Evolutionary conservation across 768 basidiomycete genomes (phyloP), one percentile per base, ranked within the genome.

Genomic region (Hysterangium stoloniferum): DNA sequence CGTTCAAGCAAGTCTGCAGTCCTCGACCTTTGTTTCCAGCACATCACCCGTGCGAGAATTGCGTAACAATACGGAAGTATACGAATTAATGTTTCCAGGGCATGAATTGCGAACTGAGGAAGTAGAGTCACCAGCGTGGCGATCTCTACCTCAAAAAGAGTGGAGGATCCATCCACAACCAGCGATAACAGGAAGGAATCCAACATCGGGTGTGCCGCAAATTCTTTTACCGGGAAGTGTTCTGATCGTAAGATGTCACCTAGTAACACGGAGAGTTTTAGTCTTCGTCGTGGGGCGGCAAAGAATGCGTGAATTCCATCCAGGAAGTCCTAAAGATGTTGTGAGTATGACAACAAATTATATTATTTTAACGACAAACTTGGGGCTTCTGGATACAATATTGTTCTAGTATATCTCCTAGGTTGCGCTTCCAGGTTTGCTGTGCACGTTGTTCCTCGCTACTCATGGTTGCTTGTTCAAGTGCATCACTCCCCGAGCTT

Each of bases 391-490:
- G 72, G 52, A 79, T 61, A 41, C 80, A 86, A 59, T 78, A 83
- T 46, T 69, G 74, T 34, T 87, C 70, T 35, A 91, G 69, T 17
- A 86, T 74, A 57, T 86, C 82, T 61, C 90, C 86, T 53, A 92
- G 68, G 61, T 87, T 92, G 25, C 68, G 64, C 64, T 88, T 90
- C 88, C 88, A 92, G 24, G 75, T 68, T 12, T 72, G 69, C 56
- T 75, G 71, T 59, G 71, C 74, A 48, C 77, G 75, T 45, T 81
- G 74, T 58, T 86, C 77, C 20, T 73, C 75, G 55, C 73, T 71
- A 58, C 82, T 77, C 48, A 88, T 66, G 36, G 74, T 77, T 12
- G 81, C 80, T 79, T 82, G 84, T 58, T 90, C 88, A 31, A 91
- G 61, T 27, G 80, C 72, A 60, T 91, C 88, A 37, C 78, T 74